Evolutionary conservation across 1,139 yeast genomes (phyloP).

Genomic region (Blastobotrys malaysiensis): DNA sequence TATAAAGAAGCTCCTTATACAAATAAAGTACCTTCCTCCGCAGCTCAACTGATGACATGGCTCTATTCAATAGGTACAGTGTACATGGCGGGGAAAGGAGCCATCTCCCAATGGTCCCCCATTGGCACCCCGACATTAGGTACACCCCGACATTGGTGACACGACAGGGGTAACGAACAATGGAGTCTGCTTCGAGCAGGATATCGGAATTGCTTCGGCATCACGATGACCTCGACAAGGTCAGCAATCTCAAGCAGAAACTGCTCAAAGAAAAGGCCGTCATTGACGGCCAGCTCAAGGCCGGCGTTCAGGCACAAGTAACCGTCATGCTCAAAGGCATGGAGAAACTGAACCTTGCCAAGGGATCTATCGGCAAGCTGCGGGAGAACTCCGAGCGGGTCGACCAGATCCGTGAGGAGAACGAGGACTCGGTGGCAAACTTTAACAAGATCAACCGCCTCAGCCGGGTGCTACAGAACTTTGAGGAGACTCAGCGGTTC

Average conservation of each 20-base stretch:
- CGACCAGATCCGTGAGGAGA: constrained; percentile 26
- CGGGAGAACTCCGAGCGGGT: constrained; percentile 29
- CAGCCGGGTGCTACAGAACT: constrained; percentile 64
- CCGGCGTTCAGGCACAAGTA: constrained; percentile 58
- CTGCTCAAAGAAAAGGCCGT: constrained; percentile 64
- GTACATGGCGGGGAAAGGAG: background rate
- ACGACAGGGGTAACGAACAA: constrained; percentile 9
- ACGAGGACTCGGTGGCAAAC: constrained; percentile 38
- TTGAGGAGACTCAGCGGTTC: constrained; percentile 62
- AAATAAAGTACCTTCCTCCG: constrained; percentile 29
- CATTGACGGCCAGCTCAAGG: constrained; percentile 63
- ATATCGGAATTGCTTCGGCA: constrained; percentile 30
- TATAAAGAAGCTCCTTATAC: constrained; percentile 35
- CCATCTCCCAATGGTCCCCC: background rate
- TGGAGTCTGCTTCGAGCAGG: constrained; percentile 17
- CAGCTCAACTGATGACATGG: constrained; percentile 8
- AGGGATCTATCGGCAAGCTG: constrained; percentile 27
- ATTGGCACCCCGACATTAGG: constrained; percentile 9
- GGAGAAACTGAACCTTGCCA: constrained; percentile 29
- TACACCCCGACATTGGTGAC: constrained; percentile 10
- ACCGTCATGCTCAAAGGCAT: constrained; percentile 43
- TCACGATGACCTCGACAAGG: constrained; percentile 46
- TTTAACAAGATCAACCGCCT: constrained; percentile 57
- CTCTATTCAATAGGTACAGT: background rate
- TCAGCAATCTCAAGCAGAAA: constrained; percentile 51